Percentiles rank a stretch among this genome's conserved stretches.
Conservation (phyloP, 2,329 filamentous ascomycete species). For the Acrodontium crateriforme region DNA sequence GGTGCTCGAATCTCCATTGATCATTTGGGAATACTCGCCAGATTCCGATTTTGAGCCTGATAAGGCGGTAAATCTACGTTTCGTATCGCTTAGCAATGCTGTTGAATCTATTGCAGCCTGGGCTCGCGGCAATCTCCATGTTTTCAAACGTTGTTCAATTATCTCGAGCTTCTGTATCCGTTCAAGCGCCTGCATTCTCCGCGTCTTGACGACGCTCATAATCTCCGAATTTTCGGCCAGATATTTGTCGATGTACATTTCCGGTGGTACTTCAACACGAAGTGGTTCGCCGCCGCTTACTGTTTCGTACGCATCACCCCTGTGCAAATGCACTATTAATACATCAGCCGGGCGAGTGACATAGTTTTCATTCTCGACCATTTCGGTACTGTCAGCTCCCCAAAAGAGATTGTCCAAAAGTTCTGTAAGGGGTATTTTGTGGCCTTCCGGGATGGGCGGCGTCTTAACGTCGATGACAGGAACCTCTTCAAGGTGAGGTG, state of each 20-base stretch:
- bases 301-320: no score
- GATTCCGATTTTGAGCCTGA: conserved; percentile 6
- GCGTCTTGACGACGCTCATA: no score
- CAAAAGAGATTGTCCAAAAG: conserved; percentile 19
- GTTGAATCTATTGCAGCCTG: conserved; percentile 23
- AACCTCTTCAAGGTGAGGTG: no score
- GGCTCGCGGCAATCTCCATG: conserved; percentile 19
- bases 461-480: no score
- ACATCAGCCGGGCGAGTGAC: conserved; percentile 39
- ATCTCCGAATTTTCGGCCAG: conserved; percentile 33
- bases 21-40: conserved; percentile 9
- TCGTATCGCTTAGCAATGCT: conserved; percentile 22
- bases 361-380: conserved; percentile 12
- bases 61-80: conserved; percentile 20
- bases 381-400: conserved; percentile 14
- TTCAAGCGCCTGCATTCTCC: conserved; percentile 18
- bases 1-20: conserved; percentile 11
- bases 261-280: conserved; percentile 38
- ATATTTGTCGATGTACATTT: conserved; percentile 48
- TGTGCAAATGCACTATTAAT: conserved; percentile 35
- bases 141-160: conserved; percentile 24
- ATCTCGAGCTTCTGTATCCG: conserved; percentile 20
- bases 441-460: conserved; percentile 5
- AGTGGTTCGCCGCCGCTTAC: conserved; percentile 20
- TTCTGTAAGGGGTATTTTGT: conserved; percentile 11